A percentile compares a stretch with the other conserved stretches of the same genome.
These are phyloP conservation scores for Clarireedia hainanense DNA, from an alignment of 2,329 filamentous ascomycete species.

Conservation along the genomic window DNA sequence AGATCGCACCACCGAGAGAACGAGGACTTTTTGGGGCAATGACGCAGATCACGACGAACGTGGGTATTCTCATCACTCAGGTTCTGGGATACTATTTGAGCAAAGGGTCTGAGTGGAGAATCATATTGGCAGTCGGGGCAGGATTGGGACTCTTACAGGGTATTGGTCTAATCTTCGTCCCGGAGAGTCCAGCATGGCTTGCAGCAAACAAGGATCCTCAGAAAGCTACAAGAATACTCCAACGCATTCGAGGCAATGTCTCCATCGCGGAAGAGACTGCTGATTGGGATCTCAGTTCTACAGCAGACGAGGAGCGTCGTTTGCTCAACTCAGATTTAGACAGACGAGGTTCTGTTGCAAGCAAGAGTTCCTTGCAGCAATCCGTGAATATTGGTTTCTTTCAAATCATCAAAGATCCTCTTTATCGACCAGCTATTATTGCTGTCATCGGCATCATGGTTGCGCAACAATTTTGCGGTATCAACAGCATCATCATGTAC, in stretches of 20 bases:
- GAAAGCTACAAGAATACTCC: slow-evolving; percentile 59
- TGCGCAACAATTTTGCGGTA: slow-evolving; percentile 84
- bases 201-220: slow-evolving; percentile 55
- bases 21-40: slow-evolving; percentile 75
- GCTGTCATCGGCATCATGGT: slow-evolving; percentile 88
- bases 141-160: slow-evolving; percentile 60
- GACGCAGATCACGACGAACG: slow-evolving; percentile 90
- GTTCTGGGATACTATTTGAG: slow-evolving; percentile 82
- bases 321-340: slow-evolving; percentile 18
- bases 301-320: slow-evolving; percentile 25
- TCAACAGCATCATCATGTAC: slow-evolving; percentile 99
- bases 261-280: slow-evolving; percentile 69
- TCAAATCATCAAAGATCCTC: slow-evolving; percentile 57
- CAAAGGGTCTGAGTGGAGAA: slow-evolving; percentile 69
- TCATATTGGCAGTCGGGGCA: slow-evolving; percentile 70
- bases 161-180: slow-evolving; percentile 64
- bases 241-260: slow-evolving; percentile 64
- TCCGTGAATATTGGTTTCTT: slow-evolving; percentile 48
- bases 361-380: slow-evolving; percentile 23
- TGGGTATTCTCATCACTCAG: slow-evolving; percentile 80
- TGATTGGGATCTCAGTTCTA: slow-evolving; percentile 42
- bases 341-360: slow-evolving; percentile 20
- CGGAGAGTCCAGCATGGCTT: slow-evolving; percentile 84
- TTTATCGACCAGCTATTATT: slow-evolving; percentile 65
- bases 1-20: slow-evolving; percentile 69